Evolutionary conservation across 164 flowering plant species (phyloP), one percentile per base, ranked within the genome.

Genomic region (Nymphaea colorata): DNA sequence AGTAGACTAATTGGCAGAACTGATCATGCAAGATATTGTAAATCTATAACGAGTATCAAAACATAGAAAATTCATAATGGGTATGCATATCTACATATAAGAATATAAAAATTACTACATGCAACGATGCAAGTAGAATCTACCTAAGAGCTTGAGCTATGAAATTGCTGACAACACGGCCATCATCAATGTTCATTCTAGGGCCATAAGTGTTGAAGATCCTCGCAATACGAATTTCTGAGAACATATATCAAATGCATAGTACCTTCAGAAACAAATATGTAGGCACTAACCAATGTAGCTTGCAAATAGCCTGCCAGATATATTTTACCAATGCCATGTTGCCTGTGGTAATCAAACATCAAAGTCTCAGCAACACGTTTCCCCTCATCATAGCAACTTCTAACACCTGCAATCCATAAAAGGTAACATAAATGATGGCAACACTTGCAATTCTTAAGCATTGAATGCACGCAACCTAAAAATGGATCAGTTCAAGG

Each of bases 291-390:
- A 55, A 61, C 64, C 16, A 2, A 61, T 61, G 6, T 61, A 61
- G 66, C 47, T 42, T 60, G 57, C 60, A 66, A 12, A 8, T 25
- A 8, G 61, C 69, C 3, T 41, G 43, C 16, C 25, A 11, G 16
- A 47, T 6, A 45, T 47, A n/a, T 36, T 59, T 71, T 78, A 89
- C 92, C 92, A 3, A 89, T 83, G 68, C 95, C 95, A 76, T 89
- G 95, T 68, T 89, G 95, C 73, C 95, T 84, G 68, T 89, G 92
- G 76, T 89, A 89, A 74, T 87, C 92, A 69, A 89, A 89, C 95
- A 89, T 89, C 80, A 87, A 73, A n/a, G 92, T 89, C 76, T 89
- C 95, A 47, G 95, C 95, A 3, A 89, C 95, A 71, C 92, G 88
- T 68, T 89, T 89, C 59, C 95, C 95, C 79, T 89, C 95, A 67